Evolutionary conservation across 2,329 filamentous ascomycete species (phyloP).

Genomic region (Bimuria novae-zelandiae): DNA sequence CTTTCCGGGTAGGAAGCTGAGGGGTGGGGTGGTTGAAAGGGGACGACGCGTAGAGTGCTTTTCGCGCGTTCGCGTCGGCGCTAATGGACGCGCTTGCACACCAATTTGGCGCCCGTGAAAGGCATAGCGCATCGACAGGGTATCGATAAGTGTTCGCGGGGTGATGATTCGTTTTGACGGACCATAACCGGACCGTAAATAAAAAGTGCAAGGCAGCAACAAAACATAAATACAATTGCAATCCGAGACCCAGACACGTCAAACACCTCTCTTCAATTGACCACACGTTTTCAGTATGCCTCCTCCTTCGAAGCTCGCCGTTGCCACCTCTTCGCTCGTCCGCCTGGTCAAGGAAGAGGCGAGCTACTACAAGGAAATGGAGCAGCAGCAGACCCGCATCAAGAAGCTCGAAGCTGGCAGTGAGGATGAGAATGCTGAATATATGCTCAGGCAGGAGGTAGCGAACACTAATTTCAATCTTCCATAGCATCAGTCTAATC

Average conservation of each 20-base stretch:
- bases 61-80: conserved; percentile 29
- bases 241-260: neutral
- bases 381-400: conserved; percentile 73
- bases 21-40: conserved; percentile 22
- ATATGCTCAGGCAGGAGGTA: conserved; percentile 85
- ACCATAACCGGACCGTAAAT: conserved; percentile 17
- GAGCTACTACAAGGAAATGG: conserved; percentile 86
- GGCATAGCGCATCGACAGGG: conserved; percentile 1
- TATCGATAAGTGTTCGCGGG: conserved; percentile 20
- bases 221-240: conserved; percentile 7
- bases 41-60: conserved; percentile 23
- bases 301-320: conserved; percentile 73
- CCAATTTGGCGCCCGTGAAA: conserved; percentile 4
- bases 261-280: neutral
- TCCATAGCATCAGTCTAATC: conserved; percentile 5
- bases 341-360: conserved; percentile 90
- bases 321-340: conserved; percentile 77
- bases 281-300: conserved; percentile 65
- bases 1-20: conserved; percentile 15
- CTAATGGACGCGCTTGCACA: neutral
- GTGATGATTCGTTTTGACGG: conserved; percentile 21
- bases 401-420: conserved; percentile 66
- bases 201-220: conserved; percentile 18
- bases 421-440: conserved; percentile 76
- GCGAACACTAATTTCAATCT: too few relatives aligned